Base-by-base conservation (phyloP, 257 asterid species). In the Scutellaria minor region DNA sequence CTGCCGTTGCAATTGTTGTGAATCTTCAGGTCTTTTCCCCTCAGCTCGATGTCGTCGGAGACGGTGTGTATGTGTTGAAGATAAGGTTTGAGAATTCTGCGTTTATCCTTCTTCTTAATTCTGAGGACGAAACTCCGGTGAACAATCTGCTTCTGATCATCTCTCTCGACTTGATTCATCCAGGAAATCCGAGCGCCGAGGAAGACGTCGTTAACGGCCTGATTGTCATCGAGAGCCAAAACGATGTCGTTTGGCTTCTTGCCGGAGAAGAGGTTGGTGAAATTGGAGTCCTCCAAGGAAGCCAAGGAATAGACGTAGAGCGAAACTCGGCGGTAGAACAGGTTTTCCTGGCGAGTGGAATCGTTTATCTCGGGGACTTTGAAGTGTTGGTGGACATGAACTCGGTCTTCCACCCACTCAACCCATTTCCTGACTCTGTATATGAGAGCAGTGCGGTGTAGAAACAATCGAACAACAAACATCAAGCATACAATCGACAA, bases 371-470 rank as follows among this genome's bases (percentile, higher is more conserved):
- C 88, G 41, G 96, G 91, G 18, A 88, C 88, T 60, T 64, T 86
- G 22, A 84, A 79, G 75, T 77, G 83, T 22, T 91, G 96, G 75
- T 87, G 90, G 44, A 84, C 89, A 63, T 92, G 97, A 67, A 89
- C 72, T 59, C 82, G 82, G 69, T 89, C 92, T 24, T 79, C 87
- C 5, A 89, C 24, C 89, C 90, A 87, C 15, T 80, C 81, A 6
- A 37, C 61, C 82, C 85, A 84, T 70, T 75, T 85, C 20, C 95
- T 70, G 18, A 84, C 75, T 50, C 76, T 83, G 8, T 63, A 81
- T 5, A 92, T 87, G n/a, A 92, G 83, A 42, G 93, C 93, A 1
- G 96, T 92, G 66, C 87, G 85, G 67, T 87, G 84, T 7, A 89
- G 73, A 12, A 89, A 80, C 22, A 79, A 85, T 60, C 96, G 85